phyloP scores from a whole-genome alignment of 257 asterid genomes.

The Osmanthus fragrans region DNA sequence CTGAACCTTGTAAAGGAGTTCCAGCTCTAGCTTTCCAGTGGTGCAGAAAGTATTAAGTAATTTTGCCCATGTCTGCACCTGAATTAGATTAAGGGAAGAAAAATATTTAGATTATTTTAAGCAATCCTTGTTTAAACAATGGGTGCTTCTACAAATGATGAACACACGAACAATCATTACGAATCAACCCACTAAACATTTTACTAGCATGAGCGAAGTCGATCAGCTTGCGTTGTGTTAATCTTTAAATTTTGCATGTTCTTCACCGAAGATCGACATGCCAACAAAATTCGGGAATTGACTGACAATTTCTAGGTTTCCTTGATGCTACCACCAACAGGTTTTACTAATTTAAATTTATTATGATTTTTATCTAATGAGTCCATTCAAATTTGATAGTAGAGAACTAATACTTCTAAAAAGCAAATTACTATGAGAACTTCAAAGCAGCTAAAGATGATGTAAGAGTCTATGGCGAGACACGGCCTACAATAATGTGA shows the following conservation, averaged over 20 bases:
- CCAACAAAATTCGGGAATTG: neutral
- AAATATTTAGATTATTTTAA: neutral
- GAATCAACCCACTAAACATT: neutral
- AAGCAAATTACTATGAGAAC: neutral
- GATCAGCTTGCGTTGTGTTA: neutral
- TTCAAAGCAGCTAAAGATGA: neutral
- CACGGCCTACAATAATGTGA: neutral
- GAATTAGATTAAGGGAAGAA: slow-evolving; percentile 4
- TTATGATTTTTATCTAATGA: neutral
- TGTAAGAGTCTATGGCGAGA: neutral
- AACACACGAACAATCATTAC: neutral
- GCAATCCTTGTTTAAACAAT: neutral
- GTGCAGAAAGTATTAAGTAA: slow-evolving; percentile 82
- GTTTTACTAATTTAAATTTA: too few species aligned
- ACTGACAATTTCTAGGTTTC: neutral
- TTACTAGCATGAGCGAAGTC: neutral
- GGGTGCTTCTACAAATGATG: neutral
- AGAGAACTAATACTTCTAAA: neutral
- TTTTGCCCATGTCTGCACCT: slow-evolving; percentile 90
- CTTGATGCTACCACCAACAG: neutral
- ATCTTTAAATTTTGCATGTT: neutral
- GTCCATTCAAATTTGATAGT: neutral
- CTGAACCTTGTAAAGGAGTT: slow-evolving; percentile 92
- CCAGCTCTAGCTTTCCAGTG: slow-evolving; percentile 83
- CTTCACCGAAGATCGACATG: neutral